These are phyloP conservation scores for Kuraishia cidri DNA, from an alignment of 805 yeast genomes.

Conservation along the genomic window DNA sequence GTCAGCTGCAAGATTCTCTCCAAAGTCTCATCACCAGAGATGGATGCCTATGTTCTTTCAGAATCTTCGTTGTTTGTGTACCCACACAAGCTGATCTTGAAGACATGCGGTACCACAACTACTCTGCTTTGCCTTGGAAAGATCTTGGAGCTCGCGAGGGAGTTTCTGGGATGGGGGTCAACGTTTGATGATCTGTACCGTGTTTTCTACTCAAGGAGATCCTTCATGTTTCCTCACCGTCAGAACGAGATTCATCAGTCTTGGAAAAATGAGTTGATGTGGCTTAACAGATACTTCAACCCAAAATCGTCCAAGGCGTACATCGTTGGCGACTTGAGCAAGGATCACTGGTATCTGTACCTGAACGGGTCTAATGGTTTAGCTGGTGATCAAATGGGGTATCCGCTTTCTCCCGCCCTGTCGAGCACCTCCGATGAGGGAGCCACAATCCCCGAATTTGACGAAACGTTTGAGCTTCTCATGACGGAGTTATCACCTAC, in stretches of 20 bases:
- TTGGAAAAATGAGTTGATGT: slow-evolving; percentile 76
- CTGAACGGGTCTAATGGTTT: slow-evolving; percentile 36
- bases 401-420: slow-evolving; percentile 12
- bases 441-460: slow-evolving; percentile 4
- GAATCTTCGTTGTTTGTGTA: slow-evolving; percentile 90
- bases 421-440: slow-evolving; percentile 1
- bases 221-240: slow-evolving; percentile 85
- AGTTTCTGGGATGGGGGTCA: slow-evolving; percentile 27
- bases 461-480: slow-evolving; percentile 76
- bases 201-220: slow-evolving; percentile 83
- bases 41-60: slow-evolving; percentile 81
- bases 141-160: slow-evolving; percentile 42
- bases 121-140: slow-evolving; percentile 69
- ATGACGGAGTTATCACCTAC: slow-evolving; percentile 75
- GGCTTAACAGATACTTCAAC: slow-evolving; percentile 56
- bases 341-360: slow-evolving; percentile 89
- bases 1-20: slow-evolving; percentile 89
- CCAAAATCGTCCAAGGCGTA: slow-evolving; percentile 54
- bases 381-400: slow-evolving; percentile 2
- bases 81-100: slow-evolving; percentile 75
- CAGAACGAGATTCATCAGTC: slow-evolving; percentile 75
- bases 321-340: slow-evolving; percentile 70
- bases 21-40: slow-evolving; percentile 49
- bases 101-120: slow-evolving; percentile 96
- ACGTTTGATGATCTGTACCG: slow-evolving; percentile 34